Evolutionary conservation across 2,329 filamentous ascomycete species (phyloP), one percentile per base, ranked within the genome.

Genomic region (Arthrobotrys pseudoclavata): DNA sequence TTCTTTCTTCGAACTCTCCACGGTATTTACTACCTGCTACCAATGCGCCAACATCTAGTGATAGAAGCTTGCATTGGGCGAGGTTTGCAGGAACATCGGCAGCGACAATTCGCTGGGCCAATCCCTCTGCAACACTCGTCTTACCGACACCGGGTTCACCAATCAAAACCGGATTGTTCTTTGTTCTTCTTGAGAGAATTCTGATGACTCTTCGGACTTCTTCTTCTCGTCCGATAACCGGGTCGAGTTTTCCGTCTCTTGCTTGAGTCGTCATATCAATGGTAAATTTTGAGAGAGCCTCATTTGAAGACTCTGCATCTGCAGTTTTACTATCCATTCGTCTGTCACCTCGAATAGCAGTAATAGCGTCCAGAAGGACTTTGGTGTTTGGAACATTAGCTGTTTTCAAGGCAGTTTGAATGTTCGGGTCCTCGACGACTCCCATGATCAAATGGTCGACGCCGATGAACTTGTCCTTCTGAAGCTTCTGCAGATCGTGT

Each of bases 141-240:
- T 99, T 99, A 83, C 96, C 96, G 24, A 98, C 96, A 90, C 96
- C 96, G 40, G 96, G 95, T 83, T 98, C 94, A 86, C 96, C 96
- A 80, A 99, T 98, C 20, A 99, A 89, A 60, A 98, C 95, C 1
- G 96, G 96, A 85, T 99, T 99, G 87, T 99, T 98, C 88, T 98
- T 98, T 79, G 95, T 98, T 83, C 95, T 89, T 83, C 96, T 89
- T 40, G 94, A 97, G 79, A 98, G 86, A 80, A 98, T 98, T 72
- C 95, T 91, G 80, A 98, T 90, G 24, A 97, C 94, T 82, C 95
- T 88, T 82, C 95, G 88, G 82, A 97, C 97, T 84, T 98, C 96
- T 83, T 97, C 95, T 84, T 98, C 95, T 85, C 95, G 89, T 48
- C 95, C 95, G 85, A 98, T 98, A 83, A 98, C 95, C 1, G 95